phyloP scores from a whole-genome alignment of 1,284 basidiomycete species.

The Puccinia novopanici region DNA sequence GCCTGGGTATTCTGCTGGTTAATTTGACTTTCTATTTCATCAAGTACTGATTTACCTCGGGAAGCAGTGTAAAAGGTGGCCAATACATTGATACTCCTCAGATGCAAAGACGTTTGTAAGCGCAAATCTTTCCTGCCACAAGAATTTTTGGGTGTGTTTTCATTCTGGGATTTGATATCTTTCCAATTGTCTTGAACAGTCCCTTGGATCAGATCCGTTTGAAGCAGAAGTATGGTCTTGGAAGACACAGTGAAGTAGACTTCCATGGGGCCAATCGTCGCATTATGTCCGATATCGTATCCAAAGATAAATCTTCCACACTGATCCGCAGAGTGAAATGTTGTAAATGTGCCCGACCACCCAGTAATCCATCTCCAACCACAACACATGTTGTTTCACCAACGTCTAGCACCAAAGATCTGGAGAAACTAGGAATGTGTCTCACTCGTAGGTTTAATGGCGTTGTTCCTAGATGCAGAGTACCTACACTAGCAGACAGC shows the following conservation, averaged over 20 bases:
- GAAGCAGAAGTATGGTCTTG: constrained; percentile 35
- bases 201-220: constrained; percentile 30
- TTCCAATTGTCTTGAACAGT: constrained; percentile 39
- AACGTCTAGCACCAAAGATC: constrained; percentile 22
- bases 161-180: constrained; percentile 26
- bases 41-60: constrained; percentile 30
- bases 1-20: constrained; percentile 29
- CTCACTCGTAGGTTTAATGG: constrained; percentile 27
- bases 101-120: constrained; percentile 31
- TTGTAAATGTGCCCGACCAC: constrained; percentile 10
- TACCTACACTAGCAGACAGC: constrained; percentile 26
- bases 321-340: constrained; percentile 31
- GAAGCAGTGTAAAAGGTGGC: constrained; percentile 35
- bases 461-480: constrained; percentile 15
- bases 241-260: constrained; percentile 30
- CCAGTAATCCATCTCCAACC: constrained; percentile 34
- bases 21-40: constrained; percentile 29
- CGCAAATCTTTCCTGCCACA: constrained; percentile 16
- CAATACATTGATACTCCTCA: constrained; percentile 29
- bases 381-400: constrained; percentile 12
- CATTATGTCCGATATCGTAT: constrained; percentile 36
- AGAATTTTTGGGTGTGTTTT: background rate
- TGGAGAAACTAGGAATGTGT: constrained; percentile 35
- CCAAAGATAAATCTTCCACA: constrained; percentile 37
- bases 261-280: constrained; percentile 25